Conservation (phyloP, 495 filamentous ascomycete genomes). For the Lasiosphaeria hispida region DNA sequence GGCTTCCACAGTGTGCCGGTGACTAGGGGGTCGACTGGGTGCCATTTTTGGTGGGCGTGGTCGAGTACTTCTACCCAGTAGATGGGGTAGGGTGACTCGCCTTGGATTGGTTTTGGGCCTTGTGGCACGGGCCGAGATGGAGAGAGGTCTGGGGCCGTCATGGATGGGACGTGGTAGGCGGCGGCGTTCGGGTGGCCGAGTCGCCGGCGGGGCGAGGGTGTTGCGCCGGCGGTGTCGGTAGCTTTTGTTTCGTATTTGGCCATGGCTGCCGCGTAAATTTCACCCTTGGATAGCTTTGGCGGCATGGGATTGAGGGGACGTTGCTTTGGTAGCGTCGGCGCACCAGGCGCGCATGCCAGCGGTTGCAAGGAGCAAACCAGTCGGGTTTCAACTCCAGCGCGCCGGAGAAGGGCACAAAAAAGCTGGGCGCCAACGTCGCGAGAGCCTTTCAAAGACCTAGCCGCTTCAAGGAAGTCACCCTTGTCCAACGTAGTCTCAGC, state of each 20-base stretch:
- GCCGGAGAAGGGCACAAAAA: conserved; percentile 81
- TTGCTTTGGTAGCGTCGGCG: conserved; percentile 48
- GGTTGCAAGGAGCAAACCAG: conserved; percentile 91
- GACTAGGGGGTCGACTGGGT: conserved; percentile 81
- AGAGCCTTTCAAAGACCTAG: conserved; percentile 66
- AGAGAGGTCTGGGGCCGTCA: conserved; percentile 18
- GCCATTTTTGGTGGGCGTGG: conserved; percentile 81
- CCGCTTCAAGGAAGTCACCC: conserved; percentile 68
- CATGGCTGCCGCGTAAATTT: conserved; percentile 33
- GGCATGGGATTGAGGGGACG: conserved; percentile 28
- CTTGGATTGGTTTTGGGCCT: conserved; percentile 41
- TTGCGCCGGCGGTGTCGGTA: conserved; percentile 14
- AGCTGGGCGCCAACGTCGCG: conserved; percentile 87
- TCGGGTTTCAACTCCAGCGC: conserved; percentile 74
- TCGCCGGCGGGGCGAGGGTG: conserved; percentile 32
- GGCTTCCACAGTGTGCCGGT: conserved; percentile 73
- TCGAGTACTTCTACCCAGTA: conserved; percentile 96
- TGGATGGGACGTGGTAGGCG: conserved; percentile 35
- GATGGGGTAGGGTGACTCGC: conserved; percentile 70
- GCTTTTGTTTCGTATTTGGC: conserved; percentile 30
- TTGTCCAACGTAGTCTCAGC: conserved; percentile 54
- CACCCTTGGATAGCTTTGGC: conserved; percentile 24
- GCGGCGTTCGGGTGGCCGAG: conserved; percentile 45
- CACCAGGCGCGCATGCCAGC: conserved; percentile 65
- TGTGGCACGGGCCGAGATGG: conserved; percentile 24